These are phyloP conservation scores for Kodamaea fukazawae DNA, from an alignment of 805 yeast genomes.

Conservation along the genomic window DNA sequence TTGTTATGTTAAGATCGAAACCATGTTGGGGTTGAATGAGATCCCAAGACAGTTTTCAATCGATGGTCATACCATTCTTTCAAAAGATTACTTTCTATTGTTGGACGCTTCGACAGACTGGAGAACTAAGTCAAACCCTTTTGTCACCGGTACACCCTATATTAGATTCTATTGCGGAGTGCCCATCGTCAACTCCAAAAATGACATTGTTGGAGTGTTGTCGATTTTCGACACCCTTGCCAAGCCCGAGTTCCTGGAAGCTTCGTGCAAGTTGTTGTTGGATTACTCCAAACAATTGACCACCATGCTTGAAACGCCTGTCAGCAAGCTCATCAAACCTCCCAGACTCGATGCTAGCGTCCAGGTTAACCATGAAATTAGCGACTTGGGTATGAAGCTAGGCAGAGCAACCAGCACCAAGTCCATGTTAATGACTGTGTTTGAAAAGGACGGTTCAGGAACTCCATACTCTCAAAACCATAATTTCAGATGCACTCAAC, in stretches of 20 bases:
- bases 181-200: constrained; percentile 44
- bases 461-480: constrained; percentile 53
- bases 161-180: constrained; percentile 66
- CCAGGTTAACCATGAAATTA: constrained; percentile 18
- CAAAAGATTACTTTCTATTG: constrained; percentile 52
- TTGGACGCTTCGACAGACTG: constrained; percentile 66
- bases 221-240: constrained; percentile 55
- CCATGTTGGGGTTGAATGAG: constrained; percentile 46
- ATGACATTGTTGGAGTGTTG: constrained; percentile 53
- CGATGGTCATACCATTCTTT: constrained; percentile 67
- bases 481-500: constrained; percentile 41
- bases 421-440: constrained; percentile 38
- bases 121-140: constrained; percentile 62
- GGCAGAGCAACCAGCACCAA: constrained; percentile 59
- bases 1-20: constrained; percentile 50
- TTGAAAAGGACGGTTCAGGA: constrained; percentile 66
- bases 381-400: constrained; percentile 33
- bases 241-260: constrained; percentile 34
- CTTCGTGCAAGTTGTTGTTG: constrained; percentile 34
- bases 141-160: constrained; percentile 59
- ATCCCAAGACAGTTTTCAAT: constrained; percentile 56
- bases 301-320: constrained; percentile 37
- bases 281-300: constrained; percentile 42
- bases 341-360: constrained; percentile 2
- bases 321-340: constrained; percentile 7